These are phyloP conservation scores for Plasmopara muralis DNA, from an alignment of 352 stramenopile species.

Conservation along the genomic window DNA sequence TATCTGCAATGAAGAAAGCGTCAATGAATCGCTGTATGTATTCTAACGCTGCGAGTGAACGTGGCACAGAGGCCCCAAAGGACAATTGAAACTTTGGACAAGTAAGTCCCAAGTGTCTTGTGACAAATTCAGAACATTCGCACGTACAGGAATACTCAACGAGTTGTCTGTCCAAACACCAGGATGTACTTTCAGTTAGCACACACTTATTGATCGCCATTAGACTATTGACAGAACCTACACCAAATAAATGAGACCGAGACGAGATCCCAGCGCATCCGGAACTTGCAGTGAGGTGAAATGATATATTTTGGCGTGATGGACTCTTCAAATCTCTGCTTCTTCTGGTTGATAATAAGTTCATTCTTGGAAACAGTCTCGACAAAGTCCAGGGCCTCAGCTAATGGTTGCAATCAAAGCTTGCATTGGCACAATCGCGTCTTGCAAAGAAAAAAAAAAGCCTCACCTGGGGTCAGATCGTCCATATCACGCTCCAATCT, in stretches of 20 bases:
- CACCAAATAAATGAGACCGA: conserved; percentile 69
- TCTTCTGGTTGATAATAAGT: conserved; percentile 85
- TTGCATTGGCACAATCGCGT: no score
- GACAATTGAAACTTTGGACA: conserved; percentile 58
- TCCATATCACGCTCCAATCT: conserved; percentile 52
- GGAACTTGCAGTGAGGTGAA: conserved; percentile 68
- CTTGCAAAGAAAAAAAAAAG: neutral
- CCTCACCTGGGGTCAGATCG: conserved; percentile 65
- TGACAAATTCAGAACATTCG: no score
- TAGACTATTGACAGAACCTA: conserved; percentile 11
- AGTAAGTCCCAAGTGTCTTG: neutral
- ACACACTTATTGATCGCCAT: no score
- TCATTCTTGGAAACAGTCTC: conserved; percentile 68
- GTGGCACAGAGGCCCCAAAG: conserved; percentile 28
- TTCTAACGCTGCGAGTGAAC: conserved; percentile 29
- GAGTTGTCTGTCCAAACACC: conserved; percentile 47
- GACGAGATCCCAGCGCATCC: conserved; percentile 66
- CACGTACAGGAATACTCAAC: conserved; percentile 62
- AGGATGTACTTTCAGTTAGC: neutral
- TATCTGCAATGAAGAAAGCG: no score
- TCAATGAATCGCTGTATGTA: conserved; percentile 31
- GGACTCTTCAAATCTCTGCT: conserved; percentile 75
- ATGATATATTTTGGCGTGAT: conserved; percentile 74
- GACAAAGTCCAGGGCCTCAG: conserved; percentile 71
- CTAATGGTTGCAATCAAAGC: conserved; percentile 13